Conservation (phyloP, 139 green algal species). For the Tetraselmis striata region DNA sequence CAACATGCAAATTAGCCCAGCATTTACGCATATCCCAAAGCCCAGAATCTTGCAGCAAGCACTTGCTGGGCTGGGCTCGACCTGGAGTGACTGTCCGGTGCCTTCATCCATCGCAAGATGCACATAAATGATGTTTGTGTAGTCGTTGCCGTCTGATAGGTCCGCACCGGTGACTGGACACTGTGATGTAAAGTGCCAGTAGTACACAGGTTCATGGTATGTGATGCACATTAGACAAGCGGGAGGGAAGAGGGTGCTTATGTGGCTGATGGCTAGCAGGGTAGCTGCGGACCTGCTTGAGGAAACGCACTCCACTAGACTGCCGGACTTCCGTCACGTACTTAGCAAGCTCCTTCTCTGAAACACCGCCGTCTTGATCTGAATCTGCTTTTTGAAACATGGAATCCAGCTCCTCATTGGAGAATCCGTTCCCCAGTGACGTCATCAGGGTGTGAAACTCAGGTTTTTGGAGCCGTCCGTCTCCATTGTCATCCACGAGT, state of each 20-base stretch:
- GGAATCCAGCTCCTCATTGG: slow-evolving; percentile 7
- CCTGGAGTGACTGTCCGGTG: slow-evolving; percentile 10
- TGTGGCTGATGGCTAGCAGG: too few relatives aligned
- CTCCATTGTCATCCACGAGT: not conserved
- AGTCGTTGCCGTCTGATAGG: slow-evolving; percentile 25
- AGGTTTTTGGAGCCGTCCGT: not conserved
- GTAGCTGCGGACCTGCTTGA: slow-evolving; percentile 6
- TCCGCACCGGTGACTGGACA: slow-evolving; percentile 41
- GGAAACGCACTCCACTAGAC: not conserved
- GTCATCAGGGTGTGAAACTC: not conserved
- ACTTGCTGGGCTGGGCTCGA: too few relatives aligned
- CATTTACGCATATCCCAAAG: too few relatives aligned
- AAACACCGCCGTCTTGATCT: slow-evolving; percentile 9
- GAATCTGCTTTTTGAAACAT: slow-evolving; percentile 25
- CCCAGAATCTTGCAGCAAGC: too few relatives aligned
- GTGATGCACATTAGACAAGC: too few relatives aligned
- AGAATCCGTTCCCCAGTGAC: slow-evolving; percentile 28
- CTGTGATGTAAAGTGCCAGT: slow-evolving; percentile 18
- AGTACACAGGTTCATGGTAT: too few relatives aligned
- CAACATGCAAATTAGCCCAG: too few relatives aligned
- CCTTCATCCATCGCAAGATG: slow-evolving; percentile 33
- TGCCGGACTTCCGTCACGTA: slow-evolving; percentile 2
- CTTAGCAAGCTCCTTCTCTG: slow-evolving; percentile 19
- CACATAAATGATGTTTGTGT: slow-evolving; percentile 44
- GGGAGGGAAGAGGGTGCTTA: not conserved